Base-by-base conservation (phyloP, 176 grass and related monocot genomes). In the Typha latifolia region DNA sequence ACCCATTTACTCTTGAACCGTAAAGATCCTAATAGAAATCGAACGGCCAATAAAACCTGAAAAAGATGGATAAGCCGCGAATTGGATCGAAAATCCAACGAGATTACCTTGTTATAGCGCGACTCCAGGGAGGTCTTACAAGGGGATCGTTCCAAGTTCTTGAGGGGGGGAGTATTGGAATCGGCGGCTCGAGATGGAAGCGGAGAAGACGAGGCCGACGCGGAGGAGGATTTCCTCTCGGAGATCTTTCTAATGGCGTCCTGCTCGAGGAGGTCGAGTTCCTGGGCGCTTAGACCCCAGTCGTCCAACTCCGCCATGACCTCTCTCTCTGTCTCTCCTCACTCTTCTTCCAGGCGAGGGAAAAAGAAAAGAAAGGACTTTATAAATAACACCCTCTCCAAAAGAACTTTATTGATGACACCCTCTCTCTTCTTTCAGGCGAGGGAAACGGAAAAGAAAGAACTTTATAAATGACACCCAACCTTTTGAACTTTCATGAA, bases 241-340 rank as follows among this genome's bases (percentile, higher is more conserved):
- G 84, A 80, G 49, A 96, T 74, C 69, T 84, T 79, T 61, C 82
- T 77, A 62, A 84, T 86, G 81, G 93, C 88, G 20, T 96, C 88
- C 82, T 69, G 67, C 78, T 96, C 93, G 12, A 96, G 62, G 67
- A 84, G 78, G 93, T 86, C 88, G 74, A 86, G 70, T 66, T 96
- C 84, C 62, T 91, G 85, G 80, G 75, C 80, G 49, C 78, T 91
- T 49, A 96, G 72, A 69, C 63, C 93, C 93, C 93, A 91, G 66
- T 96, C 93, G 12, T 84, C 82, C 34, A 67, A 43, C 62, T 21
- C 75, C 63, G 57, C 50, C 77, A 64, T 59, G 53, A 59, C 15
- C 18, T 22, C 20, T 21, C 20, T 12, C 16, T 59, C 15, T 1
- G 9, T 56, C 14, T 56, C 18, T 4, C 18, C 15, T 57, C 9